Conservation (phyloP, 2,329 filamentous ascomycete species). For the Samsoniella hepiali region DNA sequence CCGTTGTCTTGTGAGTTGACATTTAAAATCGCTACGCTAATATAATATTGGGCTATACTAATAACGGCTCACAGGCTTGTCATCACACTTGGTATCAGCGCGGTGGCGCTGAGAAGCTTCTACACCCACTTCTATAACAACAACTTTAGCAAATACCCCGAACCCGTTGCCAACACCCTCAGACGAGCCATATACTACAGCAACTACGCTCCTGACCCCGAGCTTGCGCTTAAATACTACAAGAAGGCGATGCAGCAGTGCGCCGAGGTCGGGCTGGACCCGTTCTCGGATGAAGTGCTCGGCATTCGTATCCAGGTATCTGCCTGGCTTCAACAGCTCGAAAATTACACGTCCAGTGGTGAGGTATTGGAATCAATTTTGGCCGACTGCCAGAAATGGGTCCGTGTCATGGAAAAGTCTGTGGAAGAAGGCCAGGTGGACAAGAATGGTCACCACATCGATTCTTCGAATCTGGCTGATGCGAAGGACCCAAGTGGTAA, state of each 20-base stretch:
- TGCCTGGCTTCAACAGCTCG: constrained; percentile 73
- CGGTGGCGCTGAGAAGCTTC: constrained; percentile 41
- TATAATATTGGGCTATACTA: background rate
- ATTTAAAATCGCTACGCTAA: too few relatives aligned
- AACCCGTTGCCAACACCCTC: constrained; percentile 71
- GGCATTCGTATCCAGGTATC: constrained; percentile 84
- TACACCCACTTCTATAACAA: constrained; percentile 54
- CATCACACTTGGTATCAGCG: constrained; percentile 29
- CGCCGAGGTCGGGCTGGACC: constrained; percentile 72
- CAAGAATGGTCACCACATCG: constrained; percentile 35
- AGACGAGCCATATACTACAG: constrained; percentile 85
- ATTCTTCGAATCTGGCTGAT: constrained; percentile 5
- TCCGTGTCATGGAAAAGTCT: constrained; percentile 51
- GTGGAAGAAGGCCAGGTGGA: constrained; percentile 46
- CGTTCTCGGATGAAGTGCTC: constrained; percentile 85
- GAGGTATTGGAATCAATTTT: constrained; percentile 76
- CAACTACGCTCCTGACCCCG: constrained; percentile 70
- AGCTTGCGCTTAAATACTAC: constrained; percentile 79
- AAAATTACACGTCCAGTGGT: constrained; percentile 66
- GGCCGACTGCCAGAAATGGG: constrained; percentile 63
- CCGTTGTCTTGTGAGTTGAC: constrained; percentile 31
- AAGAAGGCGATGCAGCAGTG: constrained; percentile 73
- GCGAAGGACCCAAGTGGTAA: constrained; percentile 5
- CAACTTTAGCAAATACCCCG: constrained; percentile 59
- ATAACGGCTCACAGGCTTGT: constrained; percentile 26